phyloP scores from a whole-genome alignment of 1,284 basidiomycete genomes.

The Takashimella tepidaria region DNA sequence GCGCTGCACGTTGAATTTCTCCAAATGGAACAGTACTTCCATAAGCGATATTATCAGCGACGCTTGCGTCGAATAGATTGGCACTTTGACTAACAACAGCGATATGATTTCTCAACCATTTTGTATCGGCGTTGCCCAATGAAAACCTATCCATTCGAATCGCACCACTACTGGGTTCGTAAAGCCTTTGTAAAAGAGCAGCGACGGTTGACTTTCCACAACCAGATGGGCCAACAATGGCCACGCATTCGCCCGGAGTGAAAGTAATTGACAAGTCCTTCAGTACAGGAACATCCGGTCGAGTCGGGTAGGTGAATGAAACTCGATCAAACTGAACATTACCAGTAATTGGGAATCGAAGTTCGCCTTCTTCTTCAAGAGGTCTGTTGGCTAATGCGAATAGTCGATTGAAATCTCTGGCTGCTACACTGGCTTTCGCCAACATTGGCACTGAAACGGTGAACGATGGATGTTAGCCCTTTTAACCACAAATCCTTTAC shows the following conservation, averaged over 20 bases:
- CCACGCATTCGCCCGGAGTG: constrained; percentile 70
- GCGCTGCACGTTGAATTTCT: constrained; percentile 65
- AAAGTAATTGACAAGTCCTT: constrained; percentile 62
- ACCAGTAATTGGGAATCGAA: constrained; percentile 62
- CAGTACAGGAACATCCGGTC: constrained; percentile 67
- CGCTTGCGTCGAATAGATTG: constrained; percentile 76
- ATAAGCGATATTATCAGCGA: constrained; percentile 82
- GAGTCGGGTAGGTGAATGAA: constrained; percentile 73
- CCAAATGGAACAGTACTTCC: constrained; percentile 56
- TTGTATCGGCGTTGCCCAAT: constrained; percentile 59
- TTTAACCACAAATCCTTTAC: too few species aligned
- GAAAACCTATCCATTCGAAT: constrained; percentile 54
- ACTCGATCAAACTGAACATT: constrained; percentile 65
- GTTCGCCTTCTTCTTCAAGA: constrained; percentile 61
- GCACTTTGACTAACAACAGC: constrained; percentile 80
- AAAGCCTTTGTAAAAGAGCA: constrained; percentile 74
- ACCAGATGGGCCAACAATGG: constrained; percentile 80
- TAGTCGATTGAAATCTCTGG: constrained; percentile 68
- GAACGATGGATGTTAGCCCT: too few species aligned
- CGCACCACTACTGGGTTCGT: constrained; percentile 65
- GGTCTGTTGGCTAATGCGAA: constrained; percentile 57
- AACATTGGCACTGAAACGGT: constrained; percentile 63
- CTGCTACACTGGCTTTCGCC: constrained; percentile 71
- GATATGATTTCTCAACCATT: constrained; percentile 72
- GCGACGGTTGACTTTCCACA: constrained; percentile 85